Evolutionary conservation across 768 basidiomycete species (phyloP), one percentile per base, ranked within the genome.

Genomic region (Fomitopsis serialis): DNA sequence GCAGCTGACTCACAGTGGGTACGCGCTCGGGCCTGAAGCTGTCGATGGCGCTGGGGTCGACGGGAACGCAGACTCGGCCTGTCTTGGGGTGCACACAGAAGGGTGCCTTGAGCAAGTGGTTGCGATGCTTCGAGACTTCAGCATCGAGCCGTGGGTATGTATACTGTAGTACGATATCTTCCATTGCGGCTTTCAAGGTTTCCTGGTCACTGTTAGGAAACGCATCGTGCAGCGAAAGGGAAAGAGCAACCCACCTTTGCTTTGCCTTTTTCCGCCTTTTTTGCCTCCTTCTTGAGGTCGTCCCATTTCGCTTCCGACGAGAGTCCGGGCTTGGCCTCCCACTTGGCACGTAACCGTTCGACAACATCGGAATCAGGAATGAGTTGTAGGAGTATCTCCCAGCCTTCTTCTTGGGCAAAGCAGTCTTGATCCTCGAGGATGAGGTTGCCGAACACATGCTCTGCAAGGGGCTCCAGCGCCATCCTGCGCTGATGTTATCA

Each of bases 1-100:
- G 68, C n/a, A 98, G 75, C 64, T 90, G 85, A 3, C 78, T 77
- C 7, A 96, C 86, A 0, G n/a, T n/a, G n/a, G 93, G 97, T 4
- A 98, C 96, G 1, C 62, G 66, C 50, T 79, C 82, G 0, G 95
- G 97, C 64, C 96, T 83, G 63, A 98, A 99, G 1, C 78, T 74
- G 51, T 92, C 83, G 24, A 98, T 80, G 27, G 70, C 66, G 32
- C 70, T 70, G 3, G 93, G 87, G 63, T 96, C 88, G 17, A 98
- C 76, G 1, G 96, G 97, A 2, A 99, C 91, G 66, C 96, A 99
- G 10, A 99, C 84, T 27, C 93, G 82, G 1, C 96, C 97, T 2
- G 97, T 99, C 58, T 91, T 91, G 0, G 97, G 97, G 69, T 99
- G 97, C 0, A 98, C 75, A 66, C 95, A 97, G 70, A 99, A 99